A percentile compares a stretch with the other conserved stretches of the same genome.
Evolutionary conservation across 2,329 filamentous ascomycete species (phyloP).

Genomic region (Aspergillus pseudonomiae): DNA sequence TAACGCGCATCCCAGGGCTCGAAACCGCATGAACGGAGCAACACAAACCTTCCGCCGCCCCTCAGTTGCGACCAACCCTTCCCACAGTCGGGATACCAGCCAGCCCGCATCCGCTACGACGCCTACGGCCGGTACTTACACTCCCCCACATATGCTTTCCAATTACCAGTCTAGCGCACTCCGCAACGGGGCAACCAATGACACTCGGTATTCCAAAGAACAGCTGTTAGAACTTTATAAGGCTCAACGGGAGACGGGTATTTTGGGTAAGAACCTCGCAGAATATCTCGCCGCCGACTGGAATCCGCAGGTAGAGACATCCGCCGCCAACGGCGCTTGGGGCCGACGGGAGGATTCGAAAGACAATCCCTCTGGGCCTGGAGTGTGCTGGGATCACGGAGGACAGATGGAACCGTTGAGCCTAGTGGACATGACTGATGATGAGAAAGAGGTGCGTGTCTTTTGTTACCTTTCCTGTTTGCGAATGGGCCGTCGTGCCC

Average conservation of each 20-base stretch:
- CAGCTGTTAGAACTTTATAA: slow-evolving; percentile 76
- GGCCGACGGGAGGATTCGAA: slow-evolving; percentile 76
- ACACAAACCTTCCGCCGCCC: slow-evolving; percentile 69
- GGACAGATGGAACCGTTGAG: slow-evolving; percentile 72
- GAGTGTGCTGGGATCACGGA: slow-evolving; percentile 83
- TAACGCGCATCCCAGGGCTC: slow-evolving; percentile 52
- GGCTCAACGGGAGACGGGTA: slow-evolving; percentile 56
- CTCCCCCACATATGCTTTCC: slow-evolving; percentile 63
- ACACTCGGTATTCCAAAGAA: slow-evolving; percentile 74
- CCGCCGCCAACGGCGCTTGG: slow-evolving; percentile 66
- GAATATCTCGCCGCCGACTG: slow-evolving; percentile 74
- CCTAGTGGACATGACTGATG: slow-evolving; percentile 70
- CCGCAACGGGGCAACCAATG: slow-evolving; percentile 59
- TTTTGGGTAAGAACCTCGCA: slow-evolving; percentile 63
- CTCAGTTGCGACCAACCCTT: slow-evolving; percentile 60
- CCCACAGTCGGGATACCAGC: slow-evolving; percentile 48
- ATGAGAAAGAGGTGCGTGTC: slow-evolving; percentile 63
- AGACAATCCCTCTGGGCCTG: slow-evolving; percentile 76
- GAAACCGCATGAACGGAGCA: slow-evolving; percentile 64
- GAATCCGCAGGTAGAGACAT: slow-evolving; percentile 75
- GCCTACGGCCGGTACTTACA: slow-evolving; percentile 54
- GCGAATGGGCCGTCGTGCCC: neutral
- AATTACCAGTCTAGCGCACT: slow-evolving; percentile 47
- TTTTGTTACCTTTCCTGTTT: slow-evolving; percentile 1
- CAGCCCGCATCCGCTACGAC: slow-evolving; percentile 44